phyloP scores from a whole-genome alignment of 169 alveolate species.

The Hepatocystis sp. region DNA sequence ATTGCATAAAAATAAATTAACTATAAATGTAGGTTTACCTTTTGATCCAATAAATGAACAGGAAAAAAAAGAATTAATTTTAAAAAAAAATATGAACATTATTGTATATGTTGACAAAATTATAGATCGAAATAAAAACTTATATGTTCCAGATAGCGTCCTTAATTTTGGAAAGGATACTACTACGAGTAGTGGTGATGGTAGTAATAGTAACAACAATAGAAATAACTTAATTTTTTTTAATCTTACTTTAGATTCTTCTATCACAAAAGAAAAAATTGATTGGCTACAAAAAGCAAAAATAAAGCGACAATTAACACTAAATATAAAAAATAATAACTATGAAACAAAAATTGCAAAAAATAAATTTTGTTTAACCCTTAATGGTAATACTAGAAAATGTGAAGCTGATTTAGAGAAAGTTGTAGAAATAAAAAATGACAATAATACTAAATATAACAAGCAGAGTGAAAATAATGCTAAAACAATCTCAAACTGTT shows the following conservation, averaged over 20 bases:
- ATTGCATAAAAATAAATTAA: conserved; percentile 71
- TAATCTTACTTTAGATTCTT: conserved; percentile 72
- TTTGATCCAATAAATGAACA: conserved; percentile 34
- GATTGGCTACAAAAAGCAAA: conserved; percentile 52
- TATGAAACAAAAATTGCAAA: no score
- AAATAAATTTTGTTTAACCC: no score
- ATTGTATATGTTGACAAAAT: conserved; percentile 76
- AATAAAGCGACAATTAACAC: conserved; percentile 11
- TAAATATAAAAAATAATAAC: no score
- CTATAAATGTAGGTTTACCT: conserved; percentile 74
- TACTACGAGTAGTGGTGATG: background rate
- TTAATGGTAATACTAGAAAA: no score
- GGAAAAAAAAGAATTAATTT: conserved; percentile 68
- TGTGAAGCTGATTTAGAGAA: no score
- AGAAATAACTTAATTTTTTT: conserved; percentile 55
- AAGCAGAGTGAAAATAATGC: no score
- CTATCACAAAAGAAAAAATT: conserved; percentile 76
- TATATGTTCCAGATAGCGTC: background rate
- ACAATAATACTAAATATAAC: no score
- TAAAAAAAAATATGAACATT: conserved; percentile 72
- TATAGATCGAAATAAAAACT: conserved; percentile 22
- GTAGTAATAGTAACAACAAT: background rate
- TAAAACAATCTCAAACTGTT: no score
- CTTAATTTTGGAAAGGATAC: background rate
- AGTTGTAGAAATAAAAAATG: no score